These are phyloP conservation scores for Phycomyces nitens DNA, from an alignment of 192 early-diverging fungal genomes.

Conservation along the genomic window DNA sequence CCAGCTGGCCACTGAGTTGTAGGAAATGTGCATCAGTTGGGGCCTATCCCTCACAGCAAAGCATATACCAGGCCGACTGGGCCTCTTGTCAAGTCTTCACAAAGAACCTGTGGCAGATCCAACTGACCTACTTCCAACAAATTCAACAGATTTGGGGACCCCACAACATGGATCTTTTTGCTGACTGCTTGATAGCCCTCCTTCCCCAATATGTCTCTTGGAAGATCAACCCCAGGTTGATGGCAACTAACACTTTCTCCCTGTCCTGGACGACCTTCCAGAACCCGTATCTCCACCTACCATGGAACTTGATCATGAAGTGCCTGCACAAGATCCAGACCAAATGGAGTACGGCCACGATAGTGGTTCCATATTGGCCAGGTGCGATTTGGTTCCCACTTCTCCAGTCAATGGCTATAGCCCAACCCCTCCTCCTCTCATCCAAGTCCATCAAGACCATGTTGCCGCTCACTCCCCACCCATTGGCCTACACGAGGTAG, in stretches of 20 bases:
- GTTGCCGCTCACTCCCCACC: no score
- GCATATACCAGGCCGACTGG: constrained; percentile 7
- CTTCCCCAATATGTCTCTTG: constrained; percentile 20
- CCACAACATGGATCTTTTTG: constrained; percentile 16
- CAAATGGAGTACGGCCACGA: neutral
- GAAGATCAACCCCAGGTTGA: neutral
- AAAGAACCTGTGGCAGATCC: constrained; percentile 9
- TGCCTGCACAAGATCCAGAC: neutral
- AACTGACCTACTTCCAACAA: neutral
- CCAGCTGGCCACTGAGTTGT: constrained; percentile 9
- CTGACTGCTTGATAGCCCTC: constrained; percentile 1
- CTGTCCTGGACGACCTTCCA: constrained; percentile 1
- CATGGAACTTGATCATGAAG: constrained; percentile 4
- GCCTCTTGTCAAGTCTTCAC: neutral
- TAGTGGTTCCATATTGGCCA: neutral
- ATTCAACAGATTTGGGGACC: neutral
- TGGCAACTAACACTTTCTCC: neutral
- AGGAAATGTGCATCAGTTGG: neutral
- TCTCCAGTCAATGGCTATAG: no score
- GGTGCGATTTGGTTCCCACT: neutral
- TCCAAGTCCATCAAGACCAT: no score
- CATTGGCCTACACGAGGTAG: no score
- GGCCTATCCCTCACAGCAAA: neutral
- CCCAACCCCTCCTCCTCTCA: no score
- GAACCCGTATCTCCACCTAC: neutral